Evolutionary conservation across 139 green algal genomes (phyloP), one percentile per base, ranked within the genome.

Genomic region (Yamagishiella unicocca): DNA sequence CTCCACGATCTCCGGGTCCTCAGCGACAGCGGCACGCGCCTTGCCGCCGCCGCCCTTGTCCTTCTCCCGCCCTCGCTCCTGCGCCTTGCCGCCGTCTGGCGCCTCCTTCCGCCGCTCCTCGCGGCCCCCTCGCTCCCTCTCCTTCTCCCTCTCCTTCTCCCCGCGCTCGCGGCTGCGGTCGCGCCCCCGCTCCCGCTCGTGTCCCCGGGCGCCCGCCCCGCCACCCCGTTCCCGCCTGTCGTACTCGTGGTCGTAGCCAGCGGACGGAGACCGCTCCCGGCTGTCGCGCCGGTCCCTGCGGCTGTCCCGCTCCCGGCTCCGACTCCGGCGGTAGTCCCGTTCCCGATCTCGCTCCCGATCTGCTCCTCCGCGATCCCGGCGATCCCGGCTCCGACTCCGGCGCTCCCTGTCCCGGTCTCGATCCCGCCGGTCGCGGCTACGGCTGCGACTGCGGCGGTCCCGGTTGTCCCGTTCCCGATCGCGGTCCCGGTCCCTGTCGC

Each of bases 1-100:
- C 79, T 89, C 89, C 0, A 46, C 82, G 66, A 92, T 92, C 54
- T 90, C 89, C 22, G 81, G 80, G 55, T 92, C 84, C 6, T 76
- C 62, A 4, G 27, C 24, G 14, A 85, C 74, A 38, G 38, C 54
- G 43, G 37, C 38, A 2, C 61, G 24, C 37, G 40, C 61, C 62
- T 66, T 75, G 80, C 80, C 40, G 19, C 76, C 27, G 53, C 76
- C 54, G 35, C 77, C 40, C 53, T 72, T 84, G 54, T 73, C 77
- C 22, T 53, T 53, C 50, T n/a, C 54, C 77, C 5, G 14, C n/a
- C 50, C 77, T 84, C 73, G 35, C 4, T 54, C 78, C 58, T 43
- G 62, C 43, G 35, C n/a, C 45, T 45, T 45, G 45, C 77, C 55
- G 6, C 55, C 40, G 2, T 29, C 55, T 10, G 10, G 25, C 8